phyloP scores from a whole-genome alignment of 176 grass and related monocot genomes.

The Echinochloa phyllopogon region DNA sequence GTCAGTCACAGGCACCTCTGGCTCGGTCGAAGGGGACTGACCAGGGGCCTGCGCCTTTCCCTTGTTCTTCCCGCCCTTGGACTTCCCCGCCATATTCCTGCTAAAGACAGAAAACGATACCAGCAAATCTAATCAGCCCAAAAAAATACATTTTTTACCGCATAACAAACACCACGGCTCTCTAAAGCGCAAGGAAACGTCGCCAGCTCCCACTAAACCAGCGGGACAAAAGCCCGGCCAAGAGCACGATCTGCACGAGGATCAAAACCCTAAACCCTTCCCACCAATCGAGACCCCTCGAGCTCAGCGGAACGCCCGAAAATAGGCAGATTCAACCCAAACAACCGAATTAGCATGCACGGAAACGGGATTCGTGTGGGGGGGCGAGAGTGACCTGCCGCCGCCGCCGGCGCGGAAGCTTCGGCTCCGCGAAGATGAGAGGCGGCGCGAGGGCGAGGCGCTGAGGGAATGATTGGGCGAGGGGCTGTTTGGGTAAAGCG shows the following conservation, averaged over 20 bases:
- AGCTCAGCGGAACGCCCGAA: neutral
- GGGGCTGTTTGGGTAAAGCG: slow-evolving; percentile 47
- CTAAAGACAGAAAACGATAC: neutral
- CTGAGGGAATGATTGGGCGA: slow-evolving; percentile 47
- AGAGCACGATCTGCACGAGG: slow-evolving; percentile 32
- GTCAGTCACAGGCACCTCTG: slow-evolving; percentile 32
- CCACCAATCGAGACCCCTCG: neutral
- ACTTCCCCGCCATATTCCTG: slow-evolving; percentile 93
- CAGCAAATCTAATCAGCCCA: slow-evolving; percentile 36
- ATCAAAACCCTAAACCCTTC: slow-evolving; percentile 67
- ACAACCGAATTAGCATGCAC: neutral
- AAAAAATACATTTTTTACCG: neutral
- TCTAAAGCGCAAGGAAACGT: neutral
- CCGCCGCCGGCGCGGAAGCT: slow-evolving; percentile 46
- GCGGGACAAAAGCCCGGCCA: neutral
- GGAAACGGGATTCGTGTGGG: neutral
- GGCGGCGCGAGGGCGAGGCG: slow-evolving; percentile 53
- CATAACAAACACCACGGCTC: neutral
- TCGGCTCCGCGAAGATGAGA: slow-evolving; percentile 30
- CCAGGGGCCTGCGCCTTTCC: slow-evolving; percentile 45
- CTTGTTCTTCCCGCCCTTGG: slow-evolving; percentile 80
- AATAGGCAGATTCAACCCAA: neutral
- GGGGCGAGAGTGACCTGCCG: slow-evolving; percentile 19
- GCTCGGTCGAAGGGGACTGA: slow-evolving; percentile 39
- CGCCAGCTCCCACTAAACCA: neutral